Evolutionary conservation across 73 alveolate species (phyloP).

Genomic region (Breviolum minutum): DNA sequence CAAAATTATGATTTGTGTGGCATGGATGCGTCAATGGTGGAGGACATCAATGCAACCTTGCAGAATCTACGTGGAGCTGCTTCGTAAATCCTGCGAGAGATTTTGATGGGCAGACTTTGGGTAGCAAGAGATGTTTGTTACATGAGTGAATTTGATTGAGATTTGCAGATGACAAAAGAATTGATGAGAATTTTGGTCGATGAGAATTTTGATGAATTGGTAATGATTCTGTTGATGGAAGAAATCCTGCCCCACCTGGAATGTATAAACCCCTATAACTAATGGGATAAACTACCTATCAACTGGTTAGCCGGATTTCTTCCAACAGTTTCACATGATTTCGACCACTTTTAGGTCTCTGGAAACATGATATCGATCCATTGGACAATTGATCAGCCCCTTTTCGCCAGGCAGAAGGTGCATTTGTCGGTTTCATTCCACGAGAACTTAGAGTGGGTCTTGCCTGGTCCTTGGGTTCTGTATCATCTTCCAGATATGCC

Average conservation of each 20-base stretch:
- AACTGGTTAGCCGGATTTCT: not conserved
- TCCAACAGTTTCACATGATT: not conserved
- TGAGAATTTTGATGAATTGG: too few relatives aligned
- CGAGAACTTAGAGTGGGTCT: slow-evolving; percentile 65
- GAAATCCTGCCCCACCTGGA: too few relatives aligned
- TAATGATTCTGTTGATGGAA: too few relatives aligned
- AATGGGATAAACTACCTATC: not conserved
- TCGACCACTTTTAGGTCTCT: not conserved
- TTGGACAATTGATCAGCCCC: not conserved
- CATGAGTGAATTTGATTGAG: too few relatives aligned
- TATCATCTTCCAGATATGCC: not conserved
- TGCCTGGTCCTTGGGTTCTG: not conserved
- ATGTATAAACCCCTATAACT: too few relatives aligned
- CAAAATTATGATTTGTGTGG: too few relatives aligned
- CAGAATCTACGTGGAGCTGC: slow-evolving; percentile 84
- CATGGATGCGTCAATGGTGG: not conserved
- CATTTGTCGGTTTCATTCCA: slow-evolving; percentile 59
- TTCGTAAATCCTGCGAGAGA: slow-evolving; percentile 25
- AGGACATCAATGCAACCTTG: slow-evolving; percentile 42
- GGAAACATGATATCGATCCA: not conserved
- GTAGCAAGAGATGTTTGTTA: too few relatives aligned
- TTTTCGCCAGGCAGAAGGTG: slow-evolving; percentile 48
- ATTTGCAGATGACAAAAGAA: too few relatives aligned
- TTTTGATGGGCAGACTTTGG: too few relatives aligned
- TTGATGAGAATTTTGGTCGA: too few relatives aligned